Evolutionary conservation across 2,329 filamentous ascomycete genomes (phyloP).

Genomic region (Pestalotiopsis sp.): DNA sequence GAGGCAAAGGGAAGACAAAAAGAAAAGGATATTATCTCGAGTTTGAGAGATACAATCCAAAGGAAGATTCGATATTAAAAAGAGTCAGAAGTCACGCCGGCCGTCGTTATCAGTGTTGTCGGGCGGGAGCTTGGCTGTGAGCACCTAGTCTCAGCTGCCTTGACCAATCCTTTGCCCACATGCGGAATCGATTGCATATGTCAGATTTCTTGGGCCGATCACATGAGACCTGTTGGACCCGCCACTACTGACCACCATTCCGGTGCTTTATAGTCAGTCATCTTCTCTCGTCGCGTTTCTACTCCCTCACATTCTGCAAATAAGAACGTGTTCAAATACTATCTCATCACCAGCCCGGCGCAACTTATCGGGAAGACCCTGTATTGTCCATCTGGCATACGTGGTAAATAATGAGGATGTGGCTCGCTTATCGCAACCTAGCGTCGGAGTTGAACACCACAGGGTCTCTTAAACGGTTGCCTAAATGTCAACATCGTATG

Average conservation of each 20-base stretch:
- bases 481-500: background rate
- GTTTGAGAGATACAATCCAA: background rate
- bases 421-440: background rate
- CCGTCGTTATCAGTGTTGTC: background rate
- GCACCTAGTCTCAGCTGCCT: background rate
- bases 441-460: background rate
- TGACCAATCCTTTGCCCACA: constrained; percentile 2
- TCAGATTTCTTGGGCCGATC: background rate
- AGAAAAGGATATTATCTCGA: background rate
- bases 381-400: too few species aligned
- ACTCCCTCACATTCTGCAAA: too few species aligned
- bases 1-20: background rate
- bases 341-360: too few species aligned
- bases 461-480: background rate
- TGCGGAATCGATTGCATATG: constrained; percentile 5
- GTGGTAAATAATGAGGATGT: too few species aligned
- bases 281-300: too few species aligned
- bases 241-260: background rate
- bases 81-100: background rate
- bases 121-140: background rate
- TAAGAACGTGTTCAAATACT: too few species aligned
- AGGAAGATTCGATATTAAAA: background rate
- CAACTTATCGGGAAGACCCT: too few species aligned
- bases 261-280: background rate
- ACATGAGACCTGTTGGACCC: background rate